A percentile compares a stretch with the other conserved stretches of the same genome.
Conservation (phyloP, 768 basidiomycete genomes). For the Lactarius tabidus region DNA sequence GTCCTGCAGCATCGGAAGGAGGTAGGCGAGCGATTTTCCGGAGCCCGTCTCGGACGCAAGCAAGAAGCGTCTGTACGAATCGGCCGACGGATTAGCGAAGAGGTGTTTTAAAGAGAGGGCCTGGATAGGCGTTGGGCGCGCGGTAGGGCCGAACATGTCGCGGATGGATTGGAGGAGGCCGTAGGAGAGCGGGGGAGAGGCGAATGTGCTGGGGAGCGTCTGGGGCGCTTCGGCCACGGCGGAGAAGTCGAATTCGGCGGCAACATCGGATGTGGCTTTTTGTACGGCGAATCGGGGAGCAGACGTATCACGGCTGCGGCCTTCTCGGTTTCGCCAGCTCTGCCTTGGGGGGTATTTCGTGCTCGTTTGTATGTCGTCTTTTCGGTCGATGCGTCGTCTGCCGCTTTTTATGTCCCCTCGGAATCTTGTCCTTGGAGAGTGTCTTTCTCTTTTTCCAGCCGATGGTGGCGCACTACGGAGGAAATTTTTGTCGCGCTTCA, state of each 20-base stretch:
- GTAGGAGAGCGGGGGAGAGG: constrained; percentile 65
- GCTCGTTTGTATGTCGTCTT: not conserved
- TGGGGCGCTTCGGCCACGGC: constrained; percentile 26
- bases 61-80: constrained; percentile 42
- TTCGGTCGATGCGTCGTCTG: not conserved
- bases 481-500: not conserved
- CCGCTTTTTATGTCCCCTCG: not conserved
- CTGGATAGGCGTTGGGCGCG: constrained; percentile 75
- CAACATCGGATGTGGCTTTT: constrained; percentile 21
- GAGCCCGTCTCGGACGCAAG: constrained; percentile 83
- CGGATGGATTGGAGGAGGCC: constrained; percentile 57
- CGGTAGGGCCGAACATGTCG: constrained; percentile 52
- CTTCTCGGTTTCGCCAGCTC: not conserved
- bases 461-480: not conserved
- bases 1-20: constrained; percentile 76
- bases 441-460: not conserved
- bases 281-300: not conserved
- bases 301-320: not conserved
- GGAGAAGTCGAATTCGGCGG: constrained; percentile 38
- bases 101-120: constrained; percentile 65
- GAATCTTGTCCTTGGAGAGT: not conserved
- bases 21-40: constrained; percentile 88
- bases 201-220: constrained; percentile 44
- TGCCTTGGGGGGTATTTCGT: not conserved
- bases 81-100: constrained; percentile 37